Conservation (phyloP, 2,329 filamentous ascomycete species). For the Madurella mycetomatis region DNA sequence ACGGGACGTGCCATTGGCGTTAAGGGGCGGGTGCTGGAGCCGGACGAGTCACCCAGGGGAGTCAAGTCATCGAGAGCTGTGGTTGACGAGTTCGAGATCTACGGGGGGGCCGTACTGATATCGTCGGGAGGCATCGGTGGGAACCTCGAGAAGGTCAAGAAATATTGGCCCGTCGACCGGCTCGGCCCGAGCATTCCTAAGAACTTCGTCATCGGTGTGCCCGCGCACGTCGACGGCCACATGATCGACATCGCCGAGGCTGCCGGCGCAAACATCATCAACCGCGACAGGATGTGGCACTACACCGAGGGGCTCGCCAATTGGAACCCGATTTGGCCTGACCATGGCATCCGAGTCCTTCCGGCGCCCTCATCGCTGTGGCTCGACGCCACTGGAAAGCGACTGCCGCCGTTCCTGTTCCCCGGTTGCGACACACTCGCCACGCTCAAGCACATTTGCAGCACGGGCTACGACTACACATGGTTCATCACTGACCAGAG, state of each 20-base stretch:
- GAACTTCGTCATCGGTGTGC: constrained; percentile 56
- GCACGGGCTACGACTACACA: constrained; percentile 58
- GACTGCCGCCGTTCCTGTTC: constrained; percentile 52
- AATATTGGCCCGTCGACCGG: constrained; percentile 53
- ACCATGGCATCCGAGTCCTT: constrained; percentile 56
- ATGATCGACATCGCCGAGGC: constrained; percentile 55
- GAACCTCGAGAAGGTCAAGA: constrained; percentile 56
- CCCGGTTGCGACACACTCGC: constrained; percentile 55
- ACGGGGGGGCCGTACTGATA: constrained; percentile 50
- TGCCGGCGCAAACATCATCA: constrained; percentile 52
- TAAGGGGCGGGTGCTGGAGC: constrained; percentile 48
- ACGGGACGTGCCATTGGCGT: constrained; percentile 51
- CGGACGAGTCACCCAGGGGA: constrained; percentile 48
- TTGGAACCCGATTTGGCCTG: constrained; percentile 59
- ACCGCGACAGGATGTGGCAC: constrained; percentile 63
- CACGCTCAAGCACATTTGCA: constrained; percentile 56
- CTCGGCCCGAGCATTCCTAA: constrained; percentile 53
- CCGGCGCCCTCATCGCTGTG: constrained; percentile 59
- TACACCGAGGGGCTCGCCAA: constrained; percentile 60
- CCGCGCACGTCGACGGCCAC: constrained; percentile 59
- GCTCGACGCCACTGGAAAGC: constrained; percentile 57
- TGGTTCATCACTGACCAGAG: constrained; percentile 58
- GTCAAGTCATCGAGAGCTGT: constrained; percentile 46
- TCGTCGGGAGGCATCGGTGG: constrained; percentile 58
- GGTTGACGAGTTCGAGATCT: constrained; percentile 49